phyloP scores from a whole-genome alignment of 305 asterid genomes.

The Lippia alba region DNA sequence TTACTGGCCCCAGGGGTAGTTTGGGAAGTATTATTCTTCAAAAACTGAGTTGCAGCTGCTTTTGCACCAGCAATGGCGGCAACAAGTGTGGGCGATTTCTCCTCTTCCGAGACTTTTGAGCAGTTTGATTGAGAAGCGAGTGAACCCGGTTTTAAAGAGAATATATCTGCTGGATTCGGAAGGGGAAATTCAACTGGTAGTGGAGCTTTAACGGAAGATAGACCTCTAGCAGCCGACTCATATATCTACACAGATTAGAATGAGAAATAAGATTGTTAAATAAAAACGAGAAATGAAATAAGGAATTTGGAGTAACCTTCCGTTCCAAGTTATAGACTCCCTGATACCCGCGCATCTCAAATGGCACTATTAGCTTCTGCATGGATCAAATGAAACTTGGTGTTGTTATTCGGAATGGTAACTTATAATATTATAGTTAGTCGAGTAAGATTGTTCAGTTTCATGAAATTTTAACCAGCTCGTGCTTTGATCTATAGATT shows the following conservation, averaged over 20 bases:
- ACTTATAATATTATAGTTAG: too few species aligned
- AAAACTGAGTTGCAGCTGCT: conserved; percentile 81
- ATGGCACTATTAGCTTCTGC: conserved; percentile 88
- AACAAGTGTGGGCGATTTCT: conserved; percentile 56
- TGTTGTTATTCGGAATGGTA: conserved; percentile 8
- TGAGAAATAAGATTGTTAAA: conserved; percentile 14
- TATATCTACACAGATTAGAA: conserved; percentile 50
- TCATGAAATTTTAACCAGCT: too few species aligned
- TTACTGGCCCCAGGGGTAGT: conserved; percentile 2
- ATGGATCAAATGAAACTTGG: conserved; percentile 2
- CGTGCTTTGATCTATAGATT: too few species aligned
- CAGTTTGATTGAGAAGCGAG: conserved; percentile 42
- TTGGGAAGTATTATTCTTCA: conserved; percentile 41
- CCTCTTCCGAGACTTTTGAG: conserved; percentile 40
- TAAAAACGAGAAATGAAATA: not conserved
- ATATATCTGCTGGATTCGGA: conserved; percentile 59
- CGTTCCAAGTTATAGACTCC: conserved; percentile 89
- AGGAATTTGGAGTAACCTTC: conserved; percentile 50
- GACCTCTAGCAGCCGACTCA: conserved; percentile 81
- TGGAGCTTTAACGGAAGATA: conserved; percentile 60
- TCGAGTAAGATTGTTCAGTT: not conserved
- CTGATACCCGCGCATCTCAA: conserved; percentile 93
- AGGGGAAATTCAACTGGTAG: conserved; percentile 65
- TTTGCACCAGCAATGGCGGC: conserved; percentile 84
- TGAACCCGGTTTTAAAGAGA: conserved; percentile 73